Conservation (phyloP, 495 filamentous ascomycete genomes). For the Penicillium chermesinum region DNA sequence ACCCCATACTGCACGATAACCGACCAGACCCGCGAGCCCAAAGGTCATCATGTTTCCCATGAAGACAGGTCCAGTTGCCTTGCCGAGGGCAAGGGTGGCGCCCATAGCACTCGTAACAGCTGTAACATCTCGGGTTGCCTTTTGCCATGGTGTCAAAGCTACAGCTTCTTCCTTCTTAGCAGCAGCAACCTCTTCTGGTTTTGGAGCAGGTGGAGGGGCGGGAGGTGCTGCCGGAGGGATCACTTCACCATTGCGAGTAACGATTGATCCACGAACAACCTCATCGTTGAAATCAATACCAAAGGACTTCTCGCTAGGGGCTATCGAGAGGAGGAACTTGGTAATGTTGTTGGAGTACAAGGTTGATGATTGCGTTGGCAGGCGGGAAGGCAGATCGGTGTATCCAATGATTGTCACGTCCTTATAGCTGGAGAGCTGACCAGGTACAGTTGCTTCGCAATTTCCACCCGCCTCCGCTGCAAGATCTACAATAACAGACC, state of each 20-base stretch:
- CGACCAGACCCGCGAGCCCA: conserved; percentile 69
- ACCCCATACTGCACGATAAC: conserved; percentile 78
- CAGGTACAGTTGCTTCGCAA: conserved; percentile 68
- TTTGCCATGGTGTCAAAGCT: conserved; percentile 71
- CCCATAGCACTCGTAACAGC: conserved; percentile 69
- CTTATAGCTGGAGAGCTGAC: conserved; percentile 60
- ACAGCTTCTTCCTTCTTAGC: conserved; percentile 52
- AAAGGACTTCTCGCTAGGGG: conserved; percentile 66
- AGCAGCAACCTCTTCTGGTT: conserved; percentile 36
- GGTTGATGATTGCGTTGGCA: conserved; percentile 76
- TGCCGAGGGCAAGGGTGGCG: conserved; percentile 64
- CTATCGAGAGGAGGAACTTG: conserved; percentile 73
- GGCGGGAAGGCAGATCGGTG: conserved; percentile 72
- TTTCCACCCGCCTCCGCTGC: conserved; percentile 79
- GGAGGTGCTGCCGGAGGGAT: conserved; percentile 67
- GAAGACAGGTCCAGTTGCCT: conserved; percentile 69
- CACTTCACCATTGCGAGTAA: conserved; percentile 67
- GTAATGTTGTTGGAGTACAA: conserved; percentile 85
- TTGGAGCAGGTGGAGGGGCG: conserved; percentile 60
- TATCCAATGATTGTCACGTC: conserved; percentile 80
- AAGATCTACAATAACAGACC: conserved; percentile 75
- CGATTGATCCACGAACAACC: conserved; percentile 73
- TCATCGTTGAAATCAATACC: conserved; percentile 72
- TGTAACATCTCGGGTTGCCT: conserved; percentile 63
- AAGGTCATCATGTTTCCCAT: conserved; percentile 81